phyloP scores from a whole-genome alignment of 2,329 filamentous ascomycete genomes.

The Fusarium sp. region DNA sequence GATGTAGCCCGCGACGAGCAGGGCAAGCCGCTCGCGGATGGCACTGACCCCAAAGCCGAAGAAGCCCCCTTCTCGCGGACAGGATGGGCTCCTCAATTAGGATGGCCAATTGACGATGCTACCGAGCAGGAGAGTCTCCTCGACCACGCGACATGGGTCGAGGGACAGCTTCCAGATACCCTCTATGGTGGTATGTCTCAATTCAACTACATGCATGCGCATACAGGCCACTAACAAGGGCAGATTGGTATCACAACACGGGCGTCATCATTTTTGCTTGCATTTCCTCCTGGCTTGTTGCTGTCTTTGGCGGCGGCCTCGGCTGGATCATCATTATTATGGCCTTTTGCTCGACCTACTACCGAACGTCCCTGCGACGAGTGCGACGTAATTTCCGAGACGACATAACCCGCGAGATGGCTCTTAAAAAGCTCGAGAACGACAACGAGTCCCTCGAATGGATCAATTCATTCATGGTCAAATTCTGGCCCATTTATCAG shows the following conservation, averaged over 20 bases:
- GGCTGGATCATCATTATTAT: constrained; percentile 95
- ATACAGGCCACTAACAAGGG: constrained; percentile 5
- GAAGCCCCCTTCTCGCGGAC: constrained; percentile 61
- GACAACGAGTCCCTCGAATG: constrained; percentile 95
- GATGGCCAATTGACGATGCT: constrained; percentile 68
- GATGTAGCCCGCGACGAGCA: constrained; percentile 60
- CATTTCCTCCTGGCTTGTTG: constrained; percentile 88
- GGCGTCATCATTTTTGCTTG: constrained; percentile 95
- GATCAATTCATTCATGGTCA: constrained; percentile 98
- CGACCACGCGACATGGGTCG: constrained; percentile 89
- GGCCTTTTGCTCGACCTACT: constrained; percentile 92
- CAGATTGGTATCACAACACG: constrained; percentile 98
- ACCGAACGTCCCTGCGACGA: constrained; percentile 91
- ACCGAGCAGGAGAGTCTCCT: constrained; percentile 74
- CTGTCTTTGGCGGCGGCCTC: constrained; percentile 87
- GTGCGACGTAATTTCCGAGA: constrained; percentile 96
- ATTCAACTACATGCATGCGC: neutral
- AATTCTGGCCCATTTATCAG: constrained; percentile 99
- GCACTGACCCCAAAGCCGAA: constrained; percentile 61
- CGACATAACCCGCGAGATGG: constrained; percentile 89
- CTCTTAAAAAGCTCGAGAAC: constrained; percentile 85
- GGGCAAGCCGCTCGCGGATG: constrained; percentile 59
- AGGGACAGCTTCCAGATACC: constrained; percentile 84
- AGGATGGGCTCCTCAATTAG: constrained; percentile 91
- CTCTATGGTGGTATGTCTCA: constrained; percentile 79